Conservation (phyloP, 768 basidiomycete species). For the Psilocybe subaeruginosa region DNA sequence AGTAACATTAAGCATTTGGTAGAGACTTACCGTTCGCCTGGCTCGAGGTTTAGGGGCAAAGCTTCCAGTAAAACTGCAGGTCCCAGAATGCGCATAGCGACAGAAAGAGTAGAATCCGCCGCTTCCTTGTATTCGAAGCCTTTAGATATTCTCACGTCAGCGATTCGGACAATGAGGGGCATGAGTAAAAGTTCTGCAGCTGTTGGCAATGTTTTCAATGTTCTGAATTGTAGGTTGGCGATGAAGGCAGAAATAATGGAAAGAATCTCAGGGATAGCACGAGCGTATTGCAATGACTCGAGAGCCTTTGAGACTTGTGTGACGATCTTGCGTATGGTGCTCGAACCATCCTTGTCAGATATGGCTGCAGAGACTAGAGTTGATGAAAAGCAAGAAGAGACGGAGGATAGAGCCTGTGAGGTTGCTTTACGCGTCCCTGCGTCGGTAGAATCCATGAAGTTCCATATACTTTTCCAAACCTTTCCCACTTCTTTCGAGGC, state of each 20-base stretch:
- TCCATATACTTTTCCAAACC: slow-evolving; percentile 79
- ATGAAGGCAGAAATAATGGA: slow-evolving; percentile 72
- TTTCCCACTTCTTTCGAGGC: slow-evolving; percentile 57
- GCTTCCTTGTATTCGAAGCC: slow-evolving; percentile 91
- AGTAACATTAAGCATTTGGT: background rate
- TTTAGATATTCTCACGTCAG: slow-evolving; percentile 74
- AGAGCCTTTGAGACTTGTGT: slow-evolving; percentile 67
- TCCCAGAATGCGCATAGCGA: slow-evolving; percentile 84
- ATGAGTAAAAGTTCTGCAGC: slow-evolving; percentile 74
- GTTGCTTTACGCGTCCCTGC: slow-evolving; percentile 61
- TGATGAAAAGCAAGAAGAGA: slow-evolving; percentile 74
- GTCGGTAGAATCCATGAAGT: slow-evolving; percentile 76
- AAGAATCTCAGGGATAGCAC: slow-evolving; percentile 81
- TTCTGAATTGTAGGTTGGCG: slow-evolving; percentile 56
- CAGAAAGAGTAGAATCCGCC: slow-evolving; percentile 77
- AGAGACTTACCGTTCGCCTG: slow-evolving; percentile 66
- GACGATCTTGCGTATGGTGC: slow-evolving; percentile 66
- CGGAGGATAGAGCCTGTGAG: slow-evolving; percentile 60
- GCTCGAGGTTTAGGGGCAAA: slow-evolving; percentile 87
- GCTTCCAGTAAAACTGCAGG: slow-evolving; percentile 74
- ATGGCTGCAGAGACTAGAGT: slow-evolving; percentile 59
- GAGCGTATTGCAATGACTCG: slow-evolving; percentile 72
- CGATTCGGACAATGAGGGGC: slow-evolving; percentile 71
- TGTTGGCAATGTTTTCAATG: slow-evolving; percentile 41
- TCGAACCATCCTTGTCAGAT: slow-evolving; percentile 47